A percentile compares a stretch with the other conserved stretches of the same genome.
These are phyloP conservation scores for Euphrasia arctica DNA, from an alignment of 305 asterid genomes.

Conservation along the genomic window DNA sequence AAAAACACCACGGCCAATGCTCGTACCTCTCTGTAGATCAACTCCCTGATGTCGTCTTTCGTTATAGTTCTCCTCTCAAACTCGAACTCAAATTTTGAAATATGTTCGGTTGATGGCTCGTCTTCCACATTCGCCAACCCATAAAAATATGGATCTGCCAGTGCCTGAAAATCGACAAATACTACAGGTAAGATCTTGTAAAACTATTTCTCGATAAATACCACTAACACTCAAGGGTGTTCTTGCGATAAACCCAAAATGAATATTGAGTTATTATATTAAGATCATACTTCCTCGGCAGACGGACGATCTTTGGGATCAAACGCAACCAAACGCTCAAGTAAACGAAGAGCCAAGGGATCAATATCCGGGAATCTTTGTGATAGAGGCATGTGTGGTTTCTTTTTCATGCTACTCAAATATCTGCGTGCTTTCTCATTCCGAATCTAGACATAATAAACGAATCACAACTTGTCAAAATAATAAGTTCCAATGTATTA, in stretches of 20 bases:
- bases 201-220: not conserved
- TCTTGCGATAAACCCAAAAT: not conserved
- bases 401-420: constrained; percentile 77
- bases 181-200: not conserved
- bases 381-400: constrained; percentile 57
- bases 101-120: constrained; percentile 76
- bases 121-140: constrained; percentile 81
- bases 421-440: constrained; percentile 87
- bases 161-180: constrained; percentile 48
- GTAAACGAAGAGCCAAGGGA: constrained; percentile 84
- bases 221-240: not conserved
- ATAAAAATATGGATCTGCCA: constrained; percentile 75
- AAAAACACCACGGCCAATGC: constrained; percentile 25
- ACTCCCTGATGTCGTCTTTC: constrained; percentile 76
- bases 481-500: not conserved
- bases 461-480: too few relatives aligned
- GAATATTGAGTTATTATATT: constrained; percentile 8
- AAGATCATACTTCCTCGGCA: constrained; percentile 71
- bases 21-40: constrained; percentile 87
- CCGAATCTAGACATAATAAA: constrained; percentile 49
- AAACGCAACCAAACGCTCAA: constrained; percentile 76
- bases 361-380: constrained; percentile 72
- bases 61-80: constrained; percentile 76
- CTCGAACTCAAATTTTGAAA: constrained; percentile 85
- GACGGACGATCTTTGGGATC: constrained; percentile 93